phyloP scores from a whole-genome alignment of 495 filamentous ascomycete species.

The Xylaria castorea region DNA sequence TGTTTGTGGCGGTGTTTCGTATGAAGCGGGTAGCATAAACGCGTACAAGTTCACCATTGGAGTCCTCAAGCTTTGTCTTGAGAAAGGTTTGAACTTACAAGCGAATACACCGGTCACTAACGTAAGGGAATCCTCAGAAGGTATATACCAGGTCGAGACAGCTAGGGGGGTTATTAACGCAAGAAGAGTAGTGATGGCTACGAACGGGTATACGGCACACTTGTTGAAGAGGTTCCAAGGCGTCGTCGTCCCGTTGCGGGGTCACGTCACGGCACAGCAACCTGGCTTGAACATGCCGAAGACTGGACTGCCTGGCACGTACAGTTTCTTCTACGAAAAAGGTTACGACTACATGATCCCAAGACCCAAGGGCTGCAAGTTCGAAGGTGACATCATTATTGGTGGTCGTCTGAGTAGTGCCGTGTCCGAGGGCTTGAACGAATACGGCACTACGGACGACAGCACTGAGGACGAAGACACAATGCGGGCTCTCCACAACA shows the following conservation, averaged over 20 bases:
- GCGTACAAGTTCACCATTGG: conserved; percentile 70
- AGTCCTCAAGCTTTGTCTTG: conserved; percentile 60
- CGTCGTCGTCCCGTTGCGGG: conserved; percentile 70
- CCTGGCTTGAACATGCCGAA: conserved; percentile 56
- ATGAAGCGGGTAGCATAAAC: conserved; percentile 67
- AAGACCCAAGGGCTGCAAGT: conserved; percentile 52
- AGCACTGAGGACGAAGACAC: conserved; percentile 60
- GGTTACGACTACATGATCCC: conserved; percentile 74
- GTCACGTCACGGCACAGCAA: conserved; percentile 70
- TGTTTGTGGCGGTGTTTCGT: conserved; percentile 61
- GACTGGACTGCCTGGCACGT: conserved; percentile 57
- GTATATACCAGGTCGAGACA: conserved; percentile 59
- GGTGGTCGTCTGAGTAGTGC: conserved; percentile 67
- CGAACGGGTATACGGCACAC: conserved; percentile 73
- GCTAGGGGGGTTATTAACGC: conserved; percentile 60
- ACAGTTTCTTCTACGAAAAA: conserved; percentile 65
- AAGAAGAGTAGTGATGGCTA: conserved; percentile 67
- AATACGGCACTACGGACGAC: conserved; percentile 65
- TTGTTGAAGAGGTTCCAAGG: conserved; percentile 63
- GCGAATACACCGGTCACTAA: conserved; percentile 63
- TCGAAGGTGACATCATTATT: conserved; percentile 70
- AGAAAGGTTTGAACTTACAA: conserved; percentile 64
- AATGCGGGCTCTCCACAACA: conserved; percentile 57
- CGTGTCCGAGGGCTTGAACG: conserved; percentile 51
- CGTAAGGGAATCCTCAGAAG: conserved; percentile 42